Percentiles rank a stretch among this genome's conserved stretches.
Evolutionary conservation across 345 rosid species (phyloP).

Genomic region (Sonneratia caseolaris): DNA sequence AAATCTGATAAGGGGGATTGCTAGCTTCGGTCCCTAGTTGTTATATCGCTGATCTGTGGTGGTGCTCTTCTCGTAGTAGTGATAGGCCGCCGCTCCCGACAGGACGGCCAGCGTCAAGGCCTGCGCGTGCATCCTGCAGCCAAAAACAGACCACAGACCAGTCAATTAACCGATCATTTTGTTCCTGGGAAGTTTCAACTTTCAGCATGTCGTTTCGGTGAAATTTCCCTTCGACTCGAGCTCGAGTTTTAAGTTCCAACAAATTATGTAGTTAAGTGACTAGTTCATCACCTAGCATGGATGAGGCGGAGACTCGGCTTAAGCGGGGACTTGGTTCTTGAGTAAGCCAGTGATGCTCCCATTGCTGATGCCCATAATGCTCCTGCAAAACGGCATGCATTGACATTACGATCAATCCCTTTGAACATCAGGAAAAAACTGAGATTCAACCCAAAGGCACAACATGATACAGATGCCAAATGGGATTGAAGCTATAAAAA

Average conservation of each 20-base stretch:
- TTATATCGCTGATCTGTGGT: conserved; percentile 8
- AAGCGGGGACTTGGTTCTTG: conserved; percentile 32
- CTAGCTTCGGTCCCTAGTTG: not conserved
- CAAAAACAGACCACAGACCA: not conserved
- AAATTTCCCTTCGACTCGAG: too few species aligned
- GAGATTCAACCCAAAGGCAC: too few species aligned
- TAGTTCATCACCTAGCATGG: conserved; percentile 41
- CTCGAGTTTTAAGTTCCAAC: too few species aligned
- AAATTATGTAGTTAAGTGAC: too few species aligned
- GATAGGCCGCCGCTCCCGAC: conserved; percentile 64
- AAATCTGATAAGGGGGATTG: not conserved
- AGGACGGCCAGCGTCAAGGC: conserved; percentile 61
- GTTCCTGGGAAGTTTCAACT: too few species aligned
- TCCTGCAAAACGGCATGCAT: conserved; percentile 22
- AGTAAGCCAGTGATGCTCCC: conserved; percentile 53
- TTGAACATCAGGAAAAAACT: too few species aligned
- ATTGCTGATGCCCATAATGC: conserved; percentile 51
- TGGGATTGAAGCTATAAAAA: too few species aligned
- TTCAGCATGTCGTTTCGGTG: too few species aligned
- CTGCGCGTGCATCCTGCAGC: conserved; percentile 60
- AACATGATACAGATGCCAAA: too few species aligned
- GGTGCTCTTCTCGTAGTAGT: conserved; percentile 27
- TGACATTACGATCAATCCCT: not conserved
- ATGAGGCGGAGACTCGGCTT: conserved; percentile 70
- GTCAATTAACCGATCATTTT: not conserved